phyloP scores from a whole-genome alignment of 495 filamentous ascomycete genomes.

The Aspergillus funiculosus region DNA sequence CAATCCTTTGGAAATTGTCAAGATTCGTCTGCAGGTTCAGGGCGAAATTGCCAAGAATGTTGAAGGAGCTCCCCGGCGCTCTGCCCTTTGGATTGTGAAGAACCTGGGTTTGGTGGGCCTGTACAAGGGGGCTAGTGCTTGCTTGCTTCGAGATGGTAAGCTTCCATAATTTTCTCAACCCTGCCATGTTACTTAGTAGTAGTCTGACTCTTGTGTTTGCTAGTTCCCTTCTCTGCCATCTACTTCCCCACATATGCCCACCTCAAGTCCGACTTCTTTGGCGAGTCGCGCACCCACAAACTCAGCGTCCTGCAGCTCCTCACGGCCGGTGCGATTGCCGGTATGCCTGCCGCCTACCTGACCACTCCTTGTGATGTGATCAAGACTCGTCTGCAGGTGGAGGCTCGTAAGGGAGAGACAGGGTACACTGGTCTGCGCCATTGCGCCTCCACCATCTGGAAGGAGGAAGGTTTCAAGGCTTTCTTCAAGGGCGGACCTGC shows the following conservation, averaged over 20 bases:
- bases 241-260: slow-evolving; percentile 98
- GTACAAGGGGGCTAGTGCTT: slow-evolving; percentile 97
- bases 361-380: slow-evolving; percentile 98
- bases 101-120: slow-evolving; percentile 92
- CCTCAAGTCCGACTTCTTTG: slow-evolving; percentile 88
- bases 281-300: slow-evolving; percentile 81
- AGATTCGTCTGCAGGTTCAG: slow-evolving; percentile 96
- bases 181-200: background rate
- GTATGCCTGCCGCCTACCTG: slow-evolving; percentile 97
- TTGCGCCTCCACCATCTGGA: slow-evolving; percentile 72
- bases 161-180: background rate
- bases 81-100: slow-evolving; percentile 93
- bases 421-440: slow-evolving; percentile 83
- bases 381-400: slow-evolving; percentile 96
- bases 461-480: slow-evolving; percentile 87
- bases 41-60: slow-evolving; percentile 88
- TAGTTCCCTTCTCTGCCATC: slow-evolving; percentile 92
- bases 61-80: slow-evolving; percentile 76
- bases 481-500: slow-evolving; percentile 99
- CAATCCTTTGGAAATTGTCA: slow-evolving; percentile 97
- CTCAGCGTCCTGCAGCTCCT: slow-evolving; percentile 90
- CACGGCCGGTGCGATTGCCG: slow-evolving; percentile 90
- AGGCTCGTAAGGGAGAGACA: slow-evolving; percentile 90
- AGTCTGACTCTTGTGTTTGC: background rate
- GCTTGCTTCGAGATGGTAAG: slow-evolving; percentile 75